Evolutionary conservation across 2,329 filamentous ascomycete species (phyloP).

Genomic region (Colletotrichum brevisporum): DNA sequence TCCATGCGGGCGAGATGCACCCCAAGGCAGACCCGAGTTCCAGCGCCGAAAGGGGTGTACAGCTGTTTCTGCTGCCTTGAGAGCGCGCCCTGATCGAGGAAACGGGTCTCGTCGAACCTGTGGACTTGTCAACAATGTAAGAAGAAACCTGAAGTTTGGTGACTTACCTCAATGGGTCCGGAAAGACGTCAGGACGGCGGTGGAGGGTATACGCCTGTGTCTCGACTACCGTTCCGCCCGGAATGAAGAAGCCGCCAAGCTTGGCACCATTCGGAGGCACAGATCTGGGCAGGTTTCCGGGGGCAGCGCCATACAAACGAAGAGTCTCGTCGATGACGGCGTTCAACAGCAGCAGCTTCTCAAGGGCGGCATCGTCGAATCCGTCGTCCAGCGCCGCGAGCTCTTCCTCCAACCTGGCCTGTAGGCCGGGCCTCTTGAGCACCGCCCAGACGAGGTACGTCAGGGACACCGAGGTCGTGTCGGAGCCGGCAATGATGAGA

Average conservation of each 20-base stretch:
- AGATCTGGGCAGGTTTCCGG: conserved; percentile 55
- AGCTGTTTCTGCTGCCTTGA: conserved; percentile 60
- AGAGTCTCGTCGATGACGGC: conserved; percentile 61
- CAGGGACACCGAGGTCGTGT: conserved; percentile 65
- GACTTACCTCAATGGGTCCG: conserved; percentile 50
- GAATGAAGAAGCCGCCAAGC: conserved; percentile 56
- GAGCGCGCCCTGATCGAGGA: neutral
- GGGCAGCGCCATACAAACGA: conserved; percentile 58
- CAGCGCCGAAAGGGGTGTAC: conserved; percentile 67
- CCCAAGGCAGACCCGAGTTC: conserved; percentile 64
- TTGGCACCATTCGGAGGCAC: conserved; percentile 56
- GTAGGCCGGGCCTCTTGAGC: conserved; percentile 48
- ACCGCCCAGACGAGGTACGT: conserved; percentile 63
- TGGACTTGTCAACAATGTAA: neutral
- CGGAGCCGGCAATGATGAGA: conserved; percentile 65
- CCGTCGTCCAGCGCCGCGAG: conserved; percentile 44
- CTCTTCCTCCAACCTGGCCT: conserved; percentile 51
- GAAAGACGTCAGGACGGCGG: conserved; percentile 56
- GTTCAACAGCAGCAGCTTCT: conserved; percentile 56
- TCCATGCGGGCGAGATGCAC: conserved; percentile 71
- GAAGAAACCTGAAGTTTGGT: fast-evolving
- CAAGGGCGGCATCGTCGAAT: conserved; percentile 51
- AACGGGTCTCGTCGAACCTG: conserved; percentile 26
- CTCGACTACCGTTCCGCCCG: conserved; percentile 54
- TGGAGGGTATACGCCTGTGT: conserved; percentile 65